A percentile compares a stretch with the other conserved stretches of the same genome.
Evolutionary conservation across 2,329 filamentous ascomycete genomes (phyloP).

Genomic region (Chrysoporthe puriensis): DNA sequence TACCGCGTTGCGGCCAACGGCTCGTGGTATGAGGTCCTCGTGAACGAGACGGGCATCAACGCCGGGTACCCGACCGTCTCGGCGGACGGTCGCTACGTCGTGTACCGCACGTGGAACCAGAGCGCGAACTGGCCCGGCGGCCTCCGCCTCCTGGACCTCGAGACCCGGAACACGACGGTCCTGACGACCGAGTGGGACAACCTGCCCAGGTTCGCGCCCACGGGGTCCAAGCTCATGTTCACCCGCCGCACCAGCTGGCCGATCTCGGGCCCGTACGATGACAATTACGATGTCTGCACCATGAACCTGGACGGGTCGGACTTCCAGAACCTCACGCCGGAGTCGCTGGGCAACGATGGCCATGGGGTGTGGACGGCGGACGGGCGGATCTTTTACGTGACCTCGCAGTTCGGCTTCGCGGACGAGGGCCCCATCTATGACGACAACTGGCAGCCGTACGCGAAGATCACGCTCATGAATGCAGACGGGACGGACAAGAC

Average conservation of each 20-base stretch:
- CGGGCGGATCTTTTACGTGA: conserved; percentile 45
- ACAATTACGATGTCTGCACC: conserved; percentile 45
- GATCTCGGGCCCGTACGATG: conserved; percentile 11
- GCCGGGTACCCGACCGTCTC: conserved; percentile 45
- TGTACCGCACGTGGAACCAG: conserved; percentile 38
- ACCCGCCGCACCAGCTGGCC: conserved; percentile 38
- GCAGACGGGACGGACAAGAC: conserved; percentile 41
- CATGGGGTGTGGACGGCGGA: conserved; percentile 48
- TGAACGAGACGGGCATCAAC: conserved; percentile 37
- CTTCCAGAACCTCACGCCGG: conserved; percentile 38
- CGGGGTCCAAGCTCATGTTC: conserved; percentile 44
- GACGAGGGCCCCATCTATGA: conserved; percentile 46
- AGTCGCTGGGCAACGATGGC: conserved; percentile 44
- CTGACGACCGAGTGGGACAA: conserved; percentile 45
- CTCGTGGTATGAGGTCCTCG: conserved; percentile 36
- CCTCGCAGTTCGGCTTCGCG: conserved; percentile 47
- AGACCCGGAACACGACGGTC: conserved; percentile 28
- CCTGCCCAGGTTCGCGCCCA: conserved; percentile 42
- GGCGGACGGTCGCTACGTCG: conserved; percentile 40
- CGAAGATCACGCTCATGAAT: conserved; percentile 48
- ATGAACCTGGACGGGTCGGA: conserved; percentile 45
- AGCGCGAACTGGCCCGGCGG: conserved; percentile 33
- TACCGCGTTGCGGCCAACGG: conserved; percentile 18
- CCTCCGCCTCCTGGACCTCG: conserved; percentile 39
- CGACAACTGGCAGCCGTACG: conserved; percentile 48